Base-by-base conservation (phyloP, 139 green algal species). In the Chlorella sp. region DNA sequence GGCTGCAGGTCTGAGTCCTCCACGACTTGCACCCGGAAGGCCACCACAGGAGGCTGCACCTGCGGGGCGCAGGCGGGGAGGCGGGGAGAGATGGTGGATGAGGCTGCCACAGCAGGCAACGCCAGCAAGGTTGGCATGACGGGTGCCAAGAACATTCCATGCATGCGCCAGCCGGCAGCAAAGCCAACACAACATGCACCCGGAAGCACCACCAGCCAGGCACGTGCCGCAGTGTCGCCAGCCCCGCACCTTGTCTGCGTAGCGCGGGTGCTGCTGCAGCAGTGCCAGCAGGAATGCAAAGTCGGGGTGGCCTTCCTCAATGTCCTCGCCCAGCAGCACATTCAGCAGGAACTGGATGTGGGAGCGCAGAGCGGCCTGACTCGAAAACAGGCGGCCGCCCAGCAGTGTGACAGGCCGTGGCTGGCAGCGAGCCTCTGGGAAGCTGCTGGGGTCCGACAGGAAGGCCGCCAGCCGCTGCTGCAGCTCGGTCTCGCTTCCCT, bases 331-430 rank as follows among this genome's bases (percentile, higher is more conserved):
- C 51, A 70, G 70, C 74, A 81, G 55, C 32, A 81, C 30, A 36
- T 70, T 12, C 32, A 81, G 34, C 55, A 81, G 74, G 55, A 81
- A 32, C 74, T 81, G 74, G 32, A 81, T 69, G 55, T 81, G 74
- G 13, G 47, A 26, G 12, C 74, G 56, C 55, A 81, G 55, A 4
- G 21, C 30, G 13, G 21, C 4, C 15, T 34, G 30, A 30, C 51
- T 34, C 0, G 30, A 47, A 69, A 81, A 81, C 41, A 81, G 55
- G 32, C 55, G 74, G 32, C 74, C 74, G 20, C 74, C 74, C 55
- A 81, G 30, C 74, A 70, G 7, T 32, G 7, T 1, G 55, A 55
- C 74, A 0, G 17, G 21, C 23, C 3, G 16, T 20, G 55, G 1
- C 20, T 28, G 23, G 74, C 74, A 81, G 74, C 28, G 18, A 6